Base-by-base conservation (phyloP, 2,329 filamentous ascomycete genomes). In the Corinectria fuckeliana region DNA sequence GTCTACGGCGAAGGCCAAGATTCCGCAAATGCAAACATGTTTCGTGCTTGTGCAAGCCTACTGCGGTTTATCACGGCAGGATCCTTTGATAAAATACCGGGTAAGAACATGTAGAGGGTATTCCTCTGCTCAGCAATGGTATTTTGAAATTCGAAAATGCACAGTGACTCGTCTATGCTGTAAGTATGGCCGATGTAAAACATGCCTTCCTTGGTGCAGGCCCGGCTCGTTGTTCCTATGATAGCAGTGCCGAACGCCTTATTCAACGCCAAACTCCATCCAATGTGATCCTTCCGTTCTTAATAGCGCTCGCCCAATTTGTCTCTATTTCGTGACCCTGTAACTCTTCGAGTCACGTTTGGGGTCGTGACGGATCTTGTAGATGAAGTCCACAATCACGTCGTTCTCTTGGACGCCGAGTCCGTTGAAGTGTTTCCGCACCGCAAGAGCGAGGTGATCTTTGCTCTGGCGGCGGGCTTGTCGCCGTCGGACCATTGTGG, bases 371-470 rank as follows among this genome's bases (percentile, higher is more conserved):
- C 74, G 74, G 26, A 91, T 83, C 71, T 88, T 90, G 80, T 92
- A 91, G 61, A 93, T 81, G 72, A 92, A 87, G 64, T 91, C 90
- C 56, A 93, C 90, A 57, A 95, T 90, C 65, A 93, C 88, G 69
- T 95, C 91, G 72, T 89, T 92, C 78, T 96, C 92, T 64, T 88
- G 89, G 38, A 94, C 86, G 14, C 89, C 90, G 65, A 91, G 82
- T 30, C 86, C 87, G 72, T 95, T 95, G 78, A 95, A 95, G 76
- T 95, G 91, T 74, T 92, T 93, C 64, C 91, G 83, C 48, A 93
- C 89, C 2, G 86, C 83, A 65, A 87, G 82, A 8, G 90, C 89
- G 54, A 96, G 80, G 65, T 91, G 85, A 34, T 92, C 88, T 72
- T 91, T 91, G 69, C 84, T 85, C 72, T 93, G 88, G 54, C 89